Evolutionary conservation across 106 monocot genomes (phyloP), one percentile per base, ranked within the genome.

Genomic region (Agapanthus africanus): DNA sequence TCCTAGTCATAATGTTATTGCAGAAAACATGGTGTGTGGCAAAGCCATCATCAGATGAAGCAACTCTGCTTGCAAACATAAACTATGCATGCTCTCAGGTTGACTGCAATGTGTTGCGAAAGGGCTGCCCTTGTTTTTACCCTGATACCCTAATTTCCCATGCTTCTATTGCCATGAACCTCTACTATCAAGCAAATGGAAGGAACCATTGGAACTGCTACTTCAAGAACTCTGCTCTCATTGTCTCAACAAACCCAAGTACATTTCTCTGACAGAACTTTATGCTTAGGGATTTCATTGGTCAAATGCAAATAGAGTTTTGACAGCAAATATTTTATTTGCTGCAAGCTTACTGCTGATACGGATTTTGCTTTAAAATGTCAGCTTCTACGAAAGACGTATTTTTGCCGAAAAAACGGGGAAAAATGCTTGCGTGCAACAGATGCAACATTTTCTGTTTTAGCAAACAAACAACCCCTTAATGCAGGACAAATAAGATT

Each of bases 1-100:
- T n/a, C n/a, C n/a, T n/a, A n/a, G n/a, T n/a, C n/a, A 65, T 15
- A 4, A 22, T 68, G 6, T 37, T 50, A 15, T 5, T 25, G 10
- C 71, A 79, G 83, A 79, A 73, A 76, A 83, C 79, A 15, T 83
- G 79, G 79, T 83, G 83, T 57, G 59, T 83, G 18, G 83, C 79
- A 15, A 83, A 79, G 76, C 83, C 83, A 14, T 79, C 83, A 11
- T 47, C 75, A 1, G 76, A 79, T 11, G 63, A 64, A 7, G 68
- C 71, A n/a, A 72, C 72, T 33, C 76, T 83, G 11, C 46, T 54
- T 0, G 44, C 13, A 6, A 83, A 79, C 68, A 49, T 83, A 51
- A 66, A 79, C 72, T 79, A 83, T 18, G 83, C 83, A 1, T 83
- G 83, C 63, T 79, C 79, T 31, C 63, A 79, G 64, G 72, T 79